Percentiles rank a stretch among this genome's conserved stretches.
Evolutionary conservation across 2,329 filamentous ascomycete species (phyloP).

Genomic region (Microdochium nivale): DNA sequence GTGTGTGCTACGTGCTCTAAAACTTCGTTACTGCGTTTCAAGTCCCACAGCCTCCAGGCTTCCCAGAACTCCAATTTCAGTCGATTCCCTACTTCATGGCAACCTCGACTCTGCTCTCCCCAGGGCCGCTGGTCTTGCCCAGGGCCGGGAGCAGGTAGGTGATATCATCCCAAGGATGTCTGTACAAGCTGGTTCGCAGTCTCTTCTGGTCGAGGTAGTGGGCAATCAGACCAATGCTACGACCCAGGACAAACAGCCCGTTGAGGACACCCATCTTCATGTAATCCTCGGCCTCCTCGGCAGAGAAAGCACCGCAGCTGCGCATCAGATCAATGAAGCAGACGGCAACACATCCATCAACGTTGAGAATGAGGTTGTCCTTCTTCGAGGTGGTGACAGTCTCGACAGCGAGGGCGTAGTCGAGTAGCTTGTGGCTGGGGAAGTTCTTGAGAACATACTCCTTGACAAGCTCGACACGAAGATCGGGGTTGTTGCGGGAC

Average conservation of each 20-base stretch:
- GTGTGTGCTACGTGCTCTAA: neutral
- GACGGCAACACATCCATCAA: slow-evolving; percentile 95
- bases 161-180: slow-evolving; percentile 98
- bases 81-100: slow-evolving; percentile 47
- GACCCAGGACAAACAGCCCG: slow-evolving; percentile 96
- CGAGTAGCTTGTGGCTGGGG: slow-evolving; percentile 94
- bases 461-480: slow-evolving; percentile 98
- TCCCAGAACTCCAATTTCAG: slow-evolving; percentile 10
- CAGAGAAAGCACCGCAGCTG: slow-evolving; percentile 94
- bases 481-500: slow-evolving; percentile 98
- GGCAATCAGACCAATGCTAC: slow-evolving; percentile 97
- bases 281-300: slow-evolving; percentile 98
- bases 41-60: neutral
- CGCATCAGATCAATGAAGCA: slow-evolving; percentile 97
- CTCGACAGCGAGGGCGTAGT: slow-evolving; percentile 97
- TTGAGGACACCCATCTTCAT: slow-evolving; percentile 98
- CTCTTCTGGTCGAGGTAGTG: slow-evolving; percentile 99
- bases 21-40: neutral
- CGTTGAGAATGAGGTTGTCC: slow-evolving; percentile 99
- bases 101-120: slow-evolving; percentile 87
- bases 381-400: slow-evolving; percentile 99
- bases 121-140: slow-evolving; percentile 58
- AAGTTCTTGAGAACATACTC: slow-evolving; percentile 98
- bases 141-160: slow-evolving; percentile 87
- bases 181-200: slow-evolving; percentile 95